Evolutionary conservation across 2,329 filamentous ascomycete species (phyloP), one percentile per base, ranked within the genome.

Genomic region (Metarhizium robertsii): DNA sequence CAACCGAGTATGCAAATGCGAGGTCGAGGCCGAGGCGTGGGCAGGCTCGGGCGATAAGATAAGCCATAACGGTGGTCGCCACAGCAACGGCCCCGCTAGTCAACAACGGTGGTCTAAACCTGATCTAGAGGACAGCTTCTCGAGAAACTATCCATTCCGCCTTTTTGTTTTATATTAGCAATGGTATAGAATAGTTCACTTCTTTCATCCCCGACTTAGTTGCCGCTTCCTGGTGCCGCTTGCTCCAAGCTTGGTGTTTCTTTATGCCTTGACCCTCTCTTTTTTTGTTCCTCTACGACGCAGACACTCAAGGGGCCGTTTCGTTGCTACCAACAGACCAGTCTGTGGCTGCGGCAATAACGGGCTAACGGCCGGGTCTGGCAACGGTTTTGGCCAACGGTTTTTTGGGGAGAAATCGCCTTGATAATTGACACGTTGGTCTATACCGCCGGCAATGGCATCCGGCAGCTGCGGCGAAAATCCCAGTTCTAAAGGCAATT

Each of bases 51-150:
- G 42, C 3, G 45, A 25, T 36, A 45, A 49, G 59, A 65, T 63
- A 64, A 64, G 58, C 61, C 62, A 62, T 45, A 20, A 38, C 30
- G 32, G 13, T 6, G 51, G 59, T 66, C 52, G 50, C 61, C 64
- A 51, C 59, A 61, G 59, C 63, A 66, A 66, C 64, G 20, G 3
- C 54, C 53, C 53, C 55, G 54, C 51, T 49, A 53, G 61, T 66
- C 65, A 66, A 66, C 63, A 66, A 62, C 49, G 34, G 43, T 10
- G 7, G 7, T 48, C 42, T 49, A 46, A 29, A 30, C 45, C 50
- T 29, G 20, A 29, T 48, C 20, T 8, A 48, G 45, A 30, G 25
- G 18, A 11, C 25, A 30, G 20, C 25, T 48, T 30, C 45, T 53
- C 7, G 45, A 50, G 30, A 52, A 32, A 43, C 16, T 20, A 20